A percentile compares a stretch with the other conserved stretches of the same genome.
phyloP scores from a whole-genome alignment of 2,329 filamentous ascomycete species.

The Scleromitrula shiraiana region DNA sequence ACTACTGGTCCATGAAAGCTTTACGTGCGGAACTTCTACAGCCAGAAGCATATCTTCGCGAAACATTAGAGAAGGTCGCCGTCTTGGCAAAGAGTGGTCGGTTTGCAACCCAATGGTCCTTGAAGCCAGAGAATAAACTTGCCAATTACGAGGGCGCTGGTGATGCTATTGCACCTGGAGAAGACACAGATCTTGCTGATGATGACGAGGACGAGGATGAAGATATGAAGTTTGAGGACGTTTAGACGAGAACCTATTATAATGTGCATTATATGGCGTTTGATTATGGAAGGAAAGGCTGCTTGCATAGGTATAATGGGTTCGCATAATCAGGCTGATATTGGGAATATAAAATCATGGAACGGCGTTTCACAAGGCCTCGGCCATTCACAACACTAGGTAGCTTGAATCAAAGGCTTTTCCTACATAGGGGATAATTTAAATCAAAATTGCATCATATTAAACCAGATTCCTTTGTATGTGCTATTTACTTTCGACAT shows the following conservation, averaged over 20 bases:
- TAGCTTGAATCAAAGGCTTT: too few relatives aligned
- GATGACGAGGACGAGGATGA: slow-evolving; percentile 55
- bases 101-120: slow-evolving; percentile 78
- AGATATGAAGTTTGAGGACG: slow-evolving; percentile 72
- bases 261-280: slow-evolving; percentile 8
- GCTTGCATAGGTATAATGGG: slow-evolving; percentile 1
- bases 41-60: slow-evolving; percentile 86
- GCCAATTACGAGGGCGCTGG: slow-evolving; percentile 45
- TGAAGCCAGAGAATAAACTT: slow-evolving; percentile 62
- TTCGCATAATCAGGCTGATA: not conserved
- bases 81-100: slow-evolving; percentile 73
- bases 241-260: slow-evolving; percentile 29
- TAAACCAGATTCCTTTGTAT: too few relatives aligned
- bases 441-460: not conserved
- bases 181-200: slow-evolving; percentile 42
- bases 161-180: slow-evolving; percentile 40
- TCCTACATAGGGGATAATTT: not conserved
- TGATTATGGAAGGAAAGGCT: not conserved
- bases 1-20: slow-evolving; percentile 90
- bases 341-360: slow-evolving; percentile 4
- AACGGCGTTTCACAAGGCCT: slow-evolving; percentile 2
- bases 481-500: too few relatives aligned
- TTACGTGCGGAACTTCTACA: slow-evolving; percentile 72
- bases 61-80: slow-evolving; percentile 75
- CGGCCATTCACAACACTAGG: too few relatives aligned